A percentile compares a stretch with the other conserved stretches of the same genome.
Evolutionary conservation across 139 green algal species (phyloP).

Genomic region (Chlamydomonas schloesseri): DNA sequence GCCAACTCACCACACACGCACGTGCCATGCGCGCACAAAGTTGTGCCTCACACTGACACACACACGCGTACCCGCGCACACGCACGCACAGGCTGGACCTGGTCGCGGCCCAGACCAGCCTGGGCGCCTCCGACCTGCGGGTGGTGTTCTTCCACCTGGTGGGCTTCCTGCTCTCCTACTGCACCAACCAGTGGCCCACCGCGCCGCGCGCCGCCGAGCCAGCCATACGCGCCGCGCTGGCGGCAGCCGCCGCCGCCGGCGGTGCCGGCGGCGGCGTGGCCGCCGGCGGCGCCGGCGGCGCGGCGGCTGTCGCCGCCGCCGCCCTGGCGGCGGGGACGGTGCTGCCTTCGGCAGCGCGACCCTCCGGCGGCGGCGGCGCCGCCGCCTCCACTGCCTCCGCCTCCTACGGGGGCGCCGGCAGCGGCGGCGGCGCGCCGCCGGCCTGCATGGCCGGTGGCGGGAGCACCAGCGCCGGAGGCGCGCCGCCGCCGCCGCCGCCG

Average conservation of each 20-base stretch:
- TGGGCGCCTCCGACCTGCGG: slow-evolving; percentile 57
- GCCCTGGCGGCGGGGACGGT: slow-evolving; percentile 6
- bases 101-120: slow-evolving; percentile 56
- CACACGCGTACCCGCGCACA: too few species aligned
- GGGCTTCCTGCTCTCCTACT: slow-evolving; percentile 68
- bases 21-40: too few species aligned
- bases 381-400: neutral
- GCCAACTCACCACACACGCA: too few species aligned
- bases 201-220: neutral
- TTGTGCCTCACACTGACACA: too few species aligned
- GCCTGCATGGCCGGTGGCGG: neutral
- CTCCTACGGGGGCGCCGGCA: neutral
- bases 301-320: neutral
- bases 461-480: neutral
- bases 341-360: neutral
- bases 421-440: too few species aligned
- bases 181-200: slow-evolving; percentile 55
- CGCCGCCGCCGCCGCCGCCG: neutral
- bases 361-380: neutral
- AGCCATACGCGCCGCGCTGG: slow-evolving; percentile 26
- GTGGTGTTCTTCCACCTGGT: slow-evolving; percentile 73
- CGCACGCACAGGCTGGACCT: slow-evolving; percentile 59
- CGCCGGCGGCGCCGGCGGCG: neutral
- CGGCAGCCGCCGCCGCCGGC: neutral
- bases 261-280: neutral